Conservation (phyloP, 176 grass and related monocot genomes). For the Secale cereale region DNA sequence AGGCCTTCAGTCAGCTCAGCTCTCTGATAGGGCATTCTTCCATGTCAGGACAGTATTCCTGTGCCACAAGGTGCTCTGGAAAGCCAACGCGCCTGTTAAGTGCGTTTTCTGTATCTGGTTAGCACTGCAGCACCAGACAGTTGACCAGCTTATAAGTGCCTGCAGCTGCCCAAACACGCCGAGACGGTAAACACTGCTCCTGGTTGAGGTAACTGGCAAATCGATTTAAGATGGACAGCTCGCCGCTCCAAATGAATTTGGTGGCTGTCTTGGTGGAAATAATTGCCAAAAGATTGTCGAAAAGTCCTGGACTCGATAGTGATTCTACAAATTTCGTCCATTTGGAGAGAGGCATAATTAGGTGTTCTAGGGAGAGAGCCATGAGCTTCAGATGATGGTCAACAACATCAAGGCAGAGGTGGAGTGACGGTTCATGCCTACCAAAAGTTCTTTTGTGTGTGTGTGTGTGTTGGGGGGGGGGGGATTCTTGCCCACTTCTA, state of each 20-base stretch:
- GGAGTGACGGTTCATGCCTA: not conserved
- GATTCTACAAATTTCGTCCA: not conserved
- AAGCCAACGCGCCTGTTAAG: not conserved
- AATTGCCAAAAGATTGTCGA: not conserved
- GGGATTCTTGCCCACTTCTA: not conserved
- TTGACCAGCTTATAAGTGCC: not conserved
- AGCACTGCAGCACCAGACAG: not conserved
- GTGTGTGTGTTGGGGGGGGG: no score
- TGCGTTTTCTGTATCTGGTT: not conserved
- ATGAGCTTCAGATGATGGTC: not conserved
- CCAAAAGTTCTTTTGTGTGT: not conserved
- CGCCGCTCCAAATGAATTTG: not conserved
- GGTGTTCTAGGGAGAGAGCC: not conserved
- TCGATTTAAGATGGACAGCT: not conserved
- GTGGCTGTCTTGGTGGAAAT: not conserved
- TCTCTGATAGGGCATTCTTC: not conserved
- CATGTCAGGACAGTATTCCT: not conserved
- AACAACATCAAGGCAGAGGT: not conserved
- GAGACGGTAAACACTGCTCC: not conserved
- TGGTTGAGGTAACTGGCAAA: not conserved
- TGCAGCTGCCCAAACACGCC: not conserved
- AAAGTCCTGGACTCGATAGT: not conserved
- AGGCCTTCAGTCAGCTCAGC: not conserved
- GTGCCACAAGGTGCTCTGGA: not conserved
- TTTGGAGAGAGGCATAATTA: not conserved